phyloP scores from a whole-genome alignment of 2,329 filamentous ascomycete species.

The Penicillium sp. region DNA sequence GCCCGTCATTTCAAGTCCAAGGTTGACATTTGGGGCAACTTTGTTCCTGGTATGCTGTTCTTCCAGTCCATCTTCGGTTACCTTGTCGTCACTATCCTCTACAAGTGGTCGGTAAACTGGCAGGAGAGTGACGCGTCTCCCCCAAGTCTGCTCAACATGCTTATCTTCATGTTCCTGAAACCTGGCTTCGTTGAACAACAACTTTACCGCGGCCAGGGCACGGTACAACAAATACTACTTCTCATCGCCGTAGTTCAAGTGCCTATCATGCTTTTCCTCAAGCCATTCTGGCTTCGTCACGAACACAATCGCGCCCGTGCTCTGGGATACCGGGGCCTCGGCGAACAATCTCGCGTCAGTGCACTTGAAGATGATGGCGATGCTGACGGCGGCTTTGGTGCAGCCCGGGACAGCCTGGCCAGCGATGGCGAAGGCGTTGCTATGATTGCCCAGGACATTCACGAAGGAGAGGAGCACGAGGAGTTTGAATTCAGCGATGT shows the following conservation, averaged over 20 bases:
- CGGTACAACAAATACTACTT: constrained; percentile 75
- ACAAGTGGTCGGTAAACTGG: constrained; percentile 98
- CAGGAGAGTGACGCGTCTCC: constrained; percentile 64
- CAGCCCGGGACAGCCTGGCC: constrained; percentile 64
- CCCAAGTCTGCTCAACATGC: constrained; percentile 93
- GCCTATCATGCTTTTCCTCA: constrained; percentile 86
- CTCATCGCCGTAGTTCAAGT: constrained; percentile 84
- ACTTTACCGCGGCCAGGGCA: constrained; percentile 75
- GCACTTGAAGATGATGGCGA: constrained; percentile 89
- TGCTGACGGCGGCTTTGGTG: constrained; percentile 61
- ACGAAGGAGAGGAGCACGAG: constrained; percentile 76
- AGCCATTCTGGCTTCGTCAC: constrained; percentile 91
- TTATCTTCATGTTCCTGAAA: constrained; percentile 98
- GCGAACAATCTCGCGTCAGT: constrained; percentile 83
- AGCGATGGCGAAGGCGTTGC: constrained; percentile 80
- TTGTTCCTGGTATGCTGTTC: constrained; percentile 97
- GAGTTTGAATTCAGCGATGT: constrained; percentile 97
- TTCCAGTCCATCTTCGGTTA: constrained; percentile 99
- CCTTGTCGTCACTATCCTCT: constrained; percentile 87
- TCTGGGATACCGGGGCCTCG: constrained; percentile 88
- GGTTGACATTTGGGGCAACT: constrained; percentile 97
- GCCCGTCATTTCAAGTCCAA: constrained; percentile 91
- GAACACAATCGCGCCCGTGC: constrained; percentile 89
- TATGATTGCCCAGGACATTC: constrained; percentile 84
- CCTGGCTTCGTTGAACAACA: constrained; percentile 70